Base-by-base conservation (phyloP, 1,284 basidiomycete species). In the Ustilago hordei region DNA sequence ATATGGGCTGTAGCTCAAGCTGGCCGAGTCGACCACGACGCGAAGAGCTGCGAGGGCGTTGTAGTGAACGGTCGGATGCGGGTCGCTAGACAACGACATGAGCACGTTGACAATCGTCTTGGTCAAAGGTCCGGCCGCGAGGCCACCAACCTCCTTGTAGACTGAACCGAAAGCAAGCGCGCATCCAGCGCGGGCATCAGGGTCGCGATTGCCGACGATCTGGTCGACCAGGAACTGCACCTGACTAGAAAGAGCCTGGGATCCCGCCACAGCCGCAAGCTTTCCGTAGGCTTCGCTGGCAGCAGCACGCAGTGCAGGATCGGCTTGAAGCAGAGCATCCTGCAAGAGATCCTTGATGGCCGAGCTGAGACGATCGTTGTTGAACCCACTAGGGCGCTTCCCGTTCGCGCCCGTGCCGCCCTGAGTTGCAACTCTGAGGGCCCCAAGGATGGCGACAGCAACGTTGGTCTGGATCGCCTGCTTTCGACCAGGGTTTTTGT, bases 41-140 rank as follows among this genome's bases (percentile, higher is more conserved):
- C 92, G 91, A 28, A 99, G 89, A 0, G 97, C 93, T 57, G 91
- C 91, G 66, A 99, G 89, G 1, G 96, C 92, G 90, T 93, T 95
- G 85, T 93, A 98, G 87, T 99, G 95, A 5, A 98, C 97, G 12
- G 95, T 90, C 0, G 97, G 97, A 85, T 99, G 97, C 0, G 97
- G 95, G 85, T 99, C 97, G 70, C 93, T 95, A 82, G 93, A 92
- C 35, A 99, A 90, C 2, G 95, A 98, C 91, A 98, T 95, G 55
- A 98, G 89, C 63, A 99, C 92, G 82, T 98, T 95, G 78, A 98
- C 93, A 0, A 96, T 94, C 0, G 96, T 98, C 87, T 98, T 98
- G 68, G 99, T 90, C 15, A 98, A 89, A 0, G 97, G 95, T 0
- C 95, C 94, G 7, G 95, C 96, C 5, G 93, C 93, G 23, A 99